A percentile compares a stretch with the other conserved stretches of the same genome.
These are phyloP conservation scores for Plenodomus lindquistii DNA, from an alignment of 2,329 filamentous ascomycete species.

Conservation along the genomic window DNA sequence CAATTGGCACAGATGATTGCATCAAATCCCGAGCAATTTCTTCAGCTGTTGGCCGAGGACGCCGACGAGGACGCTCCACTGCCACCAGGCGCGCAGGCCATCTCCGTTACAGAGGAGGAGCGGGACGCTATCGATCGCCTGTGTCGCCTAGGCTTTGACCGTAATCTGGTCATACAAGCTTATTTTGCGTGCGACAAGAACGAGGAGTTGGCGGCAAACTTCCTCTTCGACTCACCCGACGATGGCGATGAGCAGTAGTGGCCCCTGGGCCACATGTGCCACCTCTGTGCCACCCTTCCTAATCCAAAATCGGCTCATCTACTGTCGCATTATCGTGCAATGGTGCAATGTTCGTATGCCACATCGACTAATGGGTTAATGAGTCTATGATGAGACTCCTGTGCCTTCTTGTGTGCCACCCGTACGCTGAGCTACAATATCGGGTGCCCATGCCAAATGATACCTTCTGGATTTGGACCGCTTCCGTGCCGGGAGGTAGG, in stretches of 20 bases:
- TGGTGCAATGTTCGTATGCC: constrained; percentile 19
- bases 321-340: constrained; percentile 26
- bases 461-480: constrained; percentile 15
- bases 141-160: constrained; percentile 89
- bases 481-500: constrained; percentile 6
- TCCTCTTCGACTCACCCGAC: constrained; percentile 95
- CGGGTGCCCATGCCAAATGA: constrained; percentile 10
- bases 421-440: constrained; percentile 8
- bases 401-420: constrained; percentile 11
- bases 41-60: constrained; percentile 87
- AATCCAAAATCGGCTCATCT: constrained; percentile 19
- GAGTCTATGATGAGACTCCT: constrained; percentile 3
- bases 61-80: constrained; percentile 80
- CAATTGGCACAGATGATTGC: constrained; percentile 91
- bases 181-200: constrained; percentile 99
- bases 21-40: constrained; percentile 89
- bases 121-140: constrained; percentile 94
- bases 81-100: constrained; percentile 85
- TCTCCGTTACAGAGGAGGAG: constrained; percentile 93
- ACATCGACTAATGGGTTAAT: constrained; percentile 20
- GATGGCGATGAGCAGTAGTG: constrained; percentile 65
- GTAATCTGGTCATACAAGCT: constrained; percentile 92
- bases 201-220: constrained; percentile 96
- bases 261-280: constrained; percentile 13
- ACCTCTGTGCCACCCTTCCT: constrained; percentile 27